phyloP scores from a whole-genome alignment of 1,284 basidiomycete genomes.

The Cutaneotrichosporon dermatis region DNA sequence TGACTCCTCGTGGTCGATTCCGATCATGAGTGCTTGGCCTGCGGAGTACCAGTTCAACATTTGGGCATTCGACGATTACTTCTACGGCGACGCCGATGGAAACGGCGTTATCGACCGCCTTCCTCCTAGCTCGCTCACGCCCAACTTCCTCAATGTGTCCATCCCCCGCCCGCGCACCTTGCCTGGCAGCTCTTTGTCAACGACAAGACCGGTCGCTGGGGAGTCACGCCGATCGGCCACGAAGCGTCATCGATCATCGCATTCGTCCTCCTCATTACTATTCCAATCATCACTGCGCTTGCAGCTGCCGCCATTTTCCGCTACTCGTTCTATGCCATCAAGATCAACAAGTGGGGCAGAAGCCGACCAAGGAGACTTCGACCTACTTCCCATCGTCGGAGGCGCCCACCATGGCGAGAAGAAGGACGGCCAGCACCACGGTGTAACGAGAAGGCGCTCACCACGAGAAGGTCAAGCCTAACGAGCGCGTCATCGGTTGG shows the following conservation, averaged over 20 bases:
- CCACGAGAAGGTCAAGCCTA: constrained; percentile 57
- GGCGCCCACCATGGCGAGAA: constrained; percentile 55
- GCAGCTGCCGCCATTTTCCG: constrained; percentile 80
- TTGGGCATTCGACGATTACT: constrained; percentile 80
- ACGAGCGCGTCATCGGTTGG: constrained; percentile 75
- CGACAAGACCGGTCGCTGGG: constrained; percentile 71
- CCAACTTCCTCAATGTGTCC: constrained; percentile 85
- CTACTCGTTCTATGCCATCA: constrained; percentile 93
- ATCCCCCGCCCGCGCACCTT: constrained; percentile 57
- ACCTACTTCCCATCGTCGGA: constrained; percentile 54
- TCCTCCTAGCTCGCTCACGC: constrained; percentile 71
- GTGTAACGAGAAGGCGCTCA: constrained; percentile 37
- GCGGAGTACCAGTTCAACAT: constrained; percentile 81
- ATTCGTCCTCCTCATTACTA: constrained; percentile 72
- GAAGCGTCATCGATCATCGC: constrained; percentile 72
- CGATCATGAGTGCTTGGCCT: constrained; percentile 80
- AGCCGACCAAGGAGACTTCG: constrained; percentile 52
- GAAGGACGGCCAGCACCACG: constrained; percentile 39
- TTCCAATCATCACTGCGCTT: constrained; percentile 76
- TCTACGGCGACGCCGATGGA: constrained; percentile 79
- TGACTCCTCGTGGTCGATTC: constrained; percentile 53
- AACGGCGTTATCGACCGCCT: constrained; percentile 84
- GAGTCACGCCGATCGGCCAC: constrained; percentile 71
- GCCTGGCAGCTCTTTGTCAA: constrained; percentile 78
- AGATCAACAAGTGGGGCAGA: constrained; percentile 84